Evolutionary conservation across 106 monocot species (phyloP).

Genomic region (Acorus gramineus): DNA sequence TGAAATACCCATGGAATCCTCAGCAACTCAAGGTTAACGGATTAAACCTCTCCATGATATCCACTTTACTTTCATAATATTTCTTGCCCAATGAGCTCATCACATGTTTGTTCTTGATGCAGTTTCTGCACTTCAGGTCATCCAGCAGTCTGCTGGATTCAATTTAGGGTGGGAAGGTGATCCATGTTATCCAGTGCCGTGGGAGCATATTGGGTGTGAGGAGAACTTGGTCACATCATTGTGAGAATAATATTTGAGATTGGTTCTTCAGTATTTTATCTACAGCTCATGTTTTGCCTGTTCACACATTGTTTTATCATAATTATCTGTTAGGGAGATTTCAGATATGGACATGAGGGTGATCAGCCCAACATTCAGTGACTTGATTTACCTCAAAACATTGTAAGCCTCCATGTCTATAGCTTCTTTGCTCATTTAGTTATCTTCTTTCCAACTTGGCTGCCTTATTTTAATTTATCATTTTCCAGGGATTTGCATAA

Average conservation of each 20-base stretch:
- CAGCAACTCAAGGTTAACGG: constrained; percentile 23
- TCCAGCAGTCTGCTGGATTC: constrained; percentile 35
- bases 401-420: constrained; percentile 15
- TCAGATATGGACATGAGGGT: constrained; percentile 30
- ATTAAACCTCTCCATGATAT: not conserved
- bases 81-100: not conserved
- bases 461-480: not conserved
- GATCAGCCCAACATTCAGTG: constrained; percentile 39
- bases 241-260: constrained; percentile 13
- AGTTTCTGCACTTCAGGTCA: constrained; percentile 50
- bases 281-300: not conserved
- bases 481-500: constrained; percentile 49
- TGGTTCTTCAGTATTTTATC: not conserved
- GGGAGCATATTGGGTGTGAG: constrained; percentile 35
- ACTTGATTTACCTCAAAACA: constrained; percentile 34
- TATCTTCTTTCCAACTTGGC: not conserved
- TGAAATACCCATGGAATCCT: constrained; percentile 21
- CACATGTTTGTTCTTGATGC: not conserved
- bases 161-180: constrained; percentile 48
- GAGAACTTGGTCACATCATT: constrained; percentile 33
- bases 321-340: constrained; percentile 20
- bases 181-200: constrained; percentile 36
- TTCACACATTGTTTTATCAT: not conserved
- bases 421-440: not conserved
- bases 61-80: not conserved